Percentiles rank a stretch among this genome's conserved stretches.
Conservation (phyloP, 75 land plant genomes). For the Pinus tabuliformis region DNA sequence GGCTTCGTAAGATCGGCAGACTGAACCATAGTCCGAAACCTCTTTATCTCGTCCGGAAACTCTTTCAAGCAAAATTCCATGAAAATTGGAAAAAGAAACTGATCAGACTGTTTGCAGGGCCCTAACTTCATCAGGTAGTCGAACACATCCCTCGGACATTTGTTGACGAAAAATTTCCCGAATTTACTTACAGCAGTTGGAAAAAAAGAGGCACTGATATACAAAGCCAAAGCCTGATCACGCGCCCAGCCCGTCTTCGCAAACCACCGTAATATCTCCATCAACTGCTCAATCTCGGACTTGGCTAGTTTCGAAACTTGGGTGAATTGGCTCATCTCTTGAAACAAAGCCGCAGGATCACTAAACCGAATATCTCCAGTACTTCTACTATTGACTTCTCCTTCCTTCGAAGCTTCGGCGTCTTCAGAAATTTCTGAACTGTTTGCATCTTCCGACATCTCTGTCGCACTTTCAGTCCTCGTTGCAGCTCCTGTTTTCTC, state of each 20-base stretch:
- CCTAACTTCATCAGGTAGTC: constrained; percentile 51
- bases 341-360: neutral
- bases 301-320: neutral
- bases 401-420: neutral
- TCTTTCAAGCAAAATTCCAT: constrained; percentile 74
- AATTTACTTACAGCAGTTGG: constrained; percentile 70
- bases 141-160: constrained; percentile 34
- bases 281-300: no score
- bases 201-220: constrained; percentile 72
- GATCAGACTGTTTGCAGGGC: constrained; percentile 44
- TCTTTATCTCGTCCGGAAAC: constrained; percentile 68
- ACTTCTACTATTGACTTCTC: neutral
- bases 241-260: constrained; percentile 68
- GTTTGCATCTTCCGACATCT: neutral
- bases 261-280: constrained; percentile 40
- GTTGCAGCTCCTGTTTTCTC: neutral
- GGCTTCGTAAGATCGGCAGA: constrained; percentile 92
- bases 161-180: constrained; percentile 55
- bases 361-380: neutral
- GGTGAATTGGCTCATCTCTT: constrained; percentile 7
- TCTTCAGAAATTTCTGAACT: neutral
- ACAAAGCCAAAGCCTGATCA: constrained; percentile 69
- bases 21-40: constrained; percentile 45
- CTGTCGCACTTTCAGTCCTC: neutral
- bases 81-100: constrained; percentile 82